These are phyloP conservation scores for Sclerotinia trifoliorum DNA, from an alignment of 2,329 filamentous ascomycete genomes.

Conservation along the genomic window DNA sequence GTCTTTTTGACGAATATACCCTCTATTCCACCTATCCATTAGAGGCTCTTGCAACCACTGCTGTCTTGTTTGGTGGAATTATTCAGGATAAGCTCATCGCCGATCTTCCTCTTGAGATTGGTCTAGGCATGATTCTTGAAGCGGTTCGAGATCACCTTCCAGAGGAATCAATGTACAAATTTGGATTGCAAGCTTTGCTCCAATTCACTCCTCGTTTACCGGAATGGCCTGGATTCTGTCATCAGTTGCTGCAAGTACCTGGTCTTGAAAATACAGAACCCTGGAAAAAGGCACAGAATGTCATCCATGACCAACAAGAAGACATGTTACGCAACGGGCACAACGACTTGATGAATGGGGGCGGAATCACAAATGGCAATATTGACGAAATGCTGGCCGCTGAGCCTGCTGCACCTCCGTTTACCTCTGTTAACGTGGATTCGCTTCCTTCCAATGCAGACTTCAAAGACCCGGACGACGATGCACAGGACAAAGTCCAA, in stretches of 20 bases:
- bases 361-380: slow-evolving; percentile 67
- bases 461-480: slow-evolving; percentile 80
- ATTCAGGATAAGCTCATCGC: slow-evolving; percentile 92
- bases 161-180: slow-evolving; percentile 95
- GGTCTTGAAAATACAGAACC: slow-evolving; percentile 82
- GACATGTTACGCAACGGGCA: slow-evolving; percentile 53
- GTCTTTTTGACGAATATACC: slow-evolving; percentile 93
- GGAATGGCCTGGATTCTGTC: slow-evolving; percentile 96
- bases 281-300: slow-evolving; percentile 77
- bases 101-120: slow-evolving; percentile 85
- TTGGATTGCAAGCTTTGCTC: slow-evolving; percentile 90
- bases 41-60: slow-evolving; percentile 93
- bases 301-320: slow-evolving; percentile 67
- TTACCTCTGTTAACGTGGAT: slow-evolving; percentile 76
- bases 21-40: slow-evolving; percentile 95
- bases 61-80: slow-evolving; percentile 93
- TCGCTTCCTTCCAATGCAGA: slow-evolving; percentile 59
- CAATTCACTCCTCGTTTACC: slow-evolving; percentile 79
- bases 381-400: slow-evolving; percentile 58
- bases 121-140: slow-evolving; percentile 96
- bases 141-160: slow-evolving; percentile 81
- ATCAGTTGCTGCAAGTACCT: slow-evolving; percentile 76
- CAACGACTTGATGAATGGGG: slow-evolving; percentile 44
- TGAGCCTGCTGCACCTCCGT: slow-evolving; percentile 67
- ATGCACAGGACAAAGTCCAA: slow-evolving; percentile 87